These are phyloP conservation scores for Trichoderma atroviride DNA, from an alignment of 2,329 filamentous ascomycete species.

Conservation along the genomic window DNA sequence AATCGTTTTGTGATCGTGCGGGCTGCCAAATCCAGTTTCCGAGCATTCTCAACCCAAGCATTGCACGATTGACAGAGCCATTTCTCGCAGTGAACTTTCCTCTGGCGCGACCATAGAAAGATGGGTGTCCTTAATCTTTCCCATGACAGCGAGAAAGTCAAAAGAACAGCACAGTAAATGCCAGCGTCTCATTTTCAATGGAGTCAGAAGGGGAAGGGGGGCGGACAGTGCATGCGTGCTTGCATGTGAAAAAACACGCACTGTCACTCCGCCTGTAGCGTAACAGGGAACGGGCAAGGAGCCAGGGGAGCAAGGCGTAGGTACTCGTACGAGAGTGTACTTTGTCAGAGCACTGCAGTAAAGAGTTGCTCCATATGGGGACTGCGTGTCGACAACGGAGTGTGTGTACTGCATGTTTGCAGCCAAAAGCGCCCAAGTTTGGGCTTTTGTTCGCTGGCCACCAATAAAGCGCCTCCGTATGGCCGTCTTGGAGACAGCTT, in stretches of 20 bases:
- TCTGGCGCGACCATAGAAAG: not conserved
- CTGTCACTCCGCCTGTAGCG: not conserved
- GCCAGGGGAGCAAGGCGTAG: slow-evolving; percentile 22
- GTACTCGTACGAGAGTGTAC: slow-evolving; percentile 16
- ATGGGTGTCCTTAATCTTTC: not conserved
- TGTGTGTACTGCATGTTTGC: not conserved
- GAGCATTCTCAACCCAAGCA: not conserved
- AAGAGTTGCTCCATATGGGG: not conserved
- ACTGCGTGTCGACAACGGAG: not conserved
- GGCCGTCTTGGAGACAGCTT: not conserved
- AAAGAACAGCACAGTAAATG: not conserved
- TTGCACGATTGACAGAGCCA: not conserved
- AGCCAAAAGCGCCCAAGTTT: not conserved
- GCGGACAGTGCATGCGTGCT: not conserved
- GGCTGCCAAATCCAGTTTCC: not conserved
- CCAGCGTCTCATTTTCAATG: not conserved
- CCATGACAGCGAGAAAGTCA: not conserved
- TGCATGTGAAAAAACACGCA: not conserved
- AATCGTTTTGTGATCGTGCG: slow-evolving; percentile 6
- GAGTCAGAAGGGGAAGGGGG: not conserved
- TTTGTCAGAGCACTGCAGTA: not conserved
- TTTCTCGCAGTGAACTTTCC: not conserved
- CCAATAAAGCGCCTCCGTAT: not conserved
- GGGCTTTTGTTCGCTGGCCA: not conserved
- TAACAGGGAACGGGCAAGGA: not conserved